Base-by-base conservation (phyloP, 2,329 filamentous ascomycete genomes). In the Cercospora berteroae region DNA sequence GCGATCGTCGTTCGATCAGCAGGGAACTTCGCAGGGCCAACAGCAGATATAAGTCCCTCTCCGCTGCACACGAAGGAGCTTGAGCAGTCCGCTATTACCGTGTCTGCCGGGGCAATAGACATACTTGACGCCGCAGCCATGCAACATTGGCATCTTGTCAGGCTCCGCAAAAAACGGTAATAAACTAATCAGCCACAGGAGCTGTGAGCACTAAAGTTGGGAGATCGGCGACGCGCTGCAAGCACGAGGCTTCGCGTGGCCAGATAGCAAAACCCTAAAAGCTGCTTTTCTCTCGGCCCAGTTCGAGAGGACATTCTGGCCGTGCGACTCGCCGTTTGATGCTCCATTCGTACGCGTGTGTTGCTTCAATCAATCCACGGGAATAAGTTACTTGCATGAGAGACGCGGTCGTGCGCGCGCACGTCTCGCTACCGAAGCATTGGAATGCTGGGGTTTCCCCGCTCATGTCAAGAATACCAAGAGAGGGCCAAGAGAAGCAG, bases 401-500 rank as follows among this genome's bases (percentile, higher is more conserved):
- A 10, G 20, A 1, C 20, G 20, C 10, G 20, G 42, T 44, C 16
- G 31, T 25, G 56, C 58, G 50, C 27, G 8, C 57, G 20, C 27
- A 56, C 13, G n/a, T 27, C 27, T 36, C 23, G 57, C 18, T 39
- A 39, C 29, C 36, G 36, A 44, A n/a, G 10, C 20, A 25, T 23
- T 60, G 16, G 20, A 25, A 29, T 60, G 12, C 44, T 50, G 57
- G 27, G 18, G 39, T 29, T 67, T 67, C 65, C 60, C 50, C 65
- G 60, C 60, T 50, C 36, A 20, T 20, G 64, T 63, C 60, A 63
- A 63, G 57, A 59, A 52, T 58, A 67, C 50, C 50, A 63, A 67
- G 65, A 25, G 20, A 50, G 44, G n/a, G 65, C 65, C 65, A 67
- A 63, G 60, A 52, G 36, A 62, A 50, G 65, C 58, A 23, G 58